Conservation (phyloP, 2,329 filamentous ascomycete species). For the Eutypella sp. region DNA sequence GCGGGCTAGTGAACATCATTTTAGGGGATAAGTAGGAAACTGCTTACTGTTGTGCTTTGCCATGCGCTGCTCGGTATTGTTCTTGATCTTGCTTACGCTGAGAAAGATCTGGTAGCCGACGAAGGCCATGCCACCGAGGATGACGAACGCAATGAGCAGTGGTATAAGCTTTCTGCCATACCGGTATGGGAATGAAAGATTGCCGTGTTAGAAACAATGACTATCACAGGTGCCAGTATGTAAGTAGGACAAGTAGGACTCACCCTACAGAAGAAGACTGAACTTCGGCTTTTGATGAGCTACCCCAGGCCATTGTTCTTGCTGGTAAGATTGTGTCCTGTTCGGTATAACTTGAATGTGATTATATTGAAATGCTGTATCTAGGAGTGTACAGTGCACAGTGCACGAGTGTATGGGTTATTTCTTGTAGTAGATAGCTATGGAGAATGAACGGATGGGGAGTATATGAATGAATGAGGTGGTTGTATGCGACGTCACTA, state of each 20-base stretch:
- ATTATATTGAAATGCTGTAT: background rate
- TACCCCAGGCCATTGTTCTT: background rate
- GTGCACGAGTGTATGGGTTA: too few relatives aligned
- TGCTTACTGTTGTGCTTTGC: slow-evolving; percentile 71
- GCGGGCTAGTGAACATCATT: too few relatives aligned
- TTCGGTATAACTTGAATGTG: background rate
- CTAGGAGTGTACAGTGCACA: too few relatives aligned
- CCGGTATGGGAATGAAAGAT: too few relatives aligned
- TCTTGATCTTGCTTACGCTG: slow-evolving; percentile 59
- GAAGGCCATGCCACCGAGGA: slow-evolving; percentile 55
- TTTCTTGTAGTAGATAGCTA: background rate
- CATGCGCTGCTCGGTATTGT: slow-evolving; percentile 63
- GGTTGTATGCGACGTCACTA: too few relatives aligned
- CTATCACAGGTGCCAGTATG: too few relatives aligned
- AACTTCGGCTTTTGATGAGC: background rate
- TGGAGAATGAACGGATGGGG: background rate
- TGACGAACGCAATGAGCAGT: slow-evolving; percentile 56
- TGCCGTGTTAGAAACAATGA: background rate
- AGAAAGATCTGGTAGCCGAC: slow-evolving; percentile 70
- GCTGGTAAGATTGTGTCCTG: background rate
- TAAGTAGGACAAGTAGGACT: background rate
- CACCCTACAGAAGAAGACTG: background rate
- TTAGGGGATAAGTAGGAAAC: too few relatives aligned
- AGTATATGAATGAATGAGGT: too few relatives aligned
- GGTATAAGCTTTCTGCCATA: slow-evolving; percentile 58